phyloP scores from a whole-genome alignment of 352 stramenopile genomes.

The Globisporangium polare region DNA sequence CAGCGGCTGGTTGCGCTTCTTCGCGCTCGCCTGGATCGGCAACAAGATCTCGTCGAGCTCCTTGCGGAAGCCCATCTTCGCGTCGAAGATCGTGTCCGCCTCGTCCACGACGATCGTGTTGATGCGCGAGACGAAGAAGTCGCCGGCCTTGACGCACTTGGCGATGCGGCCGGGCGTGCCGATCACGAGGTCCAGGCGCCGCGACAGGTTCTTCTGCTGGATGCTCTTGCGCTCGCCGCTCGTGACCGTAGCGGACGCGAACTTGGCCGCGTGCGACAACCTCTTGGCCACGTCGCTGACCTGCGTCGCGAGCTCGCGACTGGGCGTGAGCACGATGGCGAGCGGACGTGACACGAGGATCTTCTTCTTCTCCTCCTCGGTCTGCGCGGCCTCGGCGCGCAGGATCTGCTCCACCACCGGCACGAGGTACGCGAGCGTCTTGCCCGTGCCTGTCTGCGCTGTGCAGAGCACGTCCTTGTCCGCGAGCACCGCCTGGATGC shows the following conservation, averaged over 20 bases:
- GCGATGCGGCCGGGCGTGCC: slow-evolving; percentile 69
- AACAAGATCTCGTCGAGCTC: slow-evolving; percentile 69
- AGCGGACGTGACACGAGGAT: slow-evolving; percentile 33
- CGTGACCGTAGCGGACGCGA: slow-evolving; percentile 57
- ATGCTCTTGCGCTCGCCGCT: slow-evolving; percentile 69
- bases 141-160: slow-evolving; percentile 63
- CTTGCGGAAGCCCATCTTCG: slow-evolving; percentile 77
- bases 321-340: slow-evolving; percentile 58
- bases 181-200: slow-evolving; percentile 65
- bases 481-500: slow-evolving; percentile 40
- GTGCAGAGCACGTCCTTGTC: slow-evolving; percentile 42
- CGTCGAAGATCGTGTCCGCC: slow-evolving; percentile 76
- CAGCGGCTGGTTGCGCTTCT: slow-evolving; percentile 46
- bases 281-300: slow-evolving; percentile 64
- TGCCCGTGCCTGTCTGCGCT: slow-evolving; percentile 63
- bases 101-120: slow-evolving; percentile 72
- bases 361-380: slow-evolving; percentile 17
- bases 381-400: slow-evolving; percentile 26
- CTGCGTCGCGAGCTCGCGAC: slow-evolving; percentile 64
- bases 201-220: slow-evolving; percentile 42
- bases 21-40: slow-evolving; percentile 58
- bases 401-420: slow-evolving; percentile 51
- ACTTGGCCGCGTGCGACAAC: slow-evolving; percentile 65
- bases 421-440: slow-evolving; percentile 64
- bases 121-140: slow-evolving; percentile 78